These are phyloP conservation scores for Cucurbita argyrosperma DNA, from an alignment of 306 rosid species.

Conservation along the genomic window DNA sequence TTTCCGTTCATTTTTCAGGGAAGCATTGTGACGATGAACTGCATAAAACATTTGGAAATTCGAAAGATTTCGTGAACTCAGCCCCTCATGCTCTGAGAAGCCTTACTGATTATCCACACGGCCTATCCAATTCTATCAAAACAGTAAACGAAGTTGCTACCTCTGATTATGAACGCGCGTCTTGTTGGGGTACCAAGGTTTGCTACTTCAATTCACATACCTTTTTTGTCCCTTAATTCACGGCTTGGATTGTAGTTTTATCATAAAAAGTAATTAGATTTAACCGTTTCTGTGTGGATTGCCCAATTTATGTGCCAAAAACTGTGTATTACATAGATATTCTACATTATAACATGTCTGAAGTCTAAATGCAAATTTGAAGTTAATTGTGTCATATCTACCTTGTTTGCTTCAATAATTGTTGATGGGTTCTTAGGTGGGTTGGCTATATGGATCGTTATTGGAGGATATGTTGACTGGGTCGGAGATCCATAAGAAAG, in stretches of 20 bases:
- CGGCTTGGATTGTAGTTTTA: not conserved
- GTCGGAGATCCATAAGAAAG: constrained; percentile 14
- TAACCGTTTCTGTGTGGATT: not conserved
- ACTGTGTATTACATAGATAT: not conserved
- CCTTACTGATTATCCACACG: not conserved
- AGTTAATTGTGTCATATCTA: not conserved
- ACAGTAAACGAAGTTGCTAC: constrained; percentile 7
- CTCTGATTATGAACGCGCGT: constrained; percentile 1
- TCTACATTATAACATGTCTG: not conserved
- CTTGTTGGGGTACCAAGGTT: constrained; percentile 14
- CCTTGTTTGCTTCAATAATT: not conserved
- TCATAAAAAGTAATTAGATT: not conserved
- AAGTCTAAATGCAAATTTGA: not conserved
- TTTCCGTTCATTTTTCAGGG: not conserved
- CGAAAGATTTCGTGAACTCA: not conserved
- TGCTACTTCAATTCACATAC: not conserved
- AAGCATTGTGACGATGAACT: not conserved
- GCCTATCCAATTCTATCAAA: not conserved
- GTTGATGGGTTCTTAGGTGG: constrained; percentile 11
- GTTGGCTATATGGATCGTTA: constrained; percentile 20
- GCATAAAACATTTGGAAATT: not conserved
- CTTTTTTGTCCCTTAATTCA: no score
- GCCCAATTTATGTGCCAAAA: not conserved
- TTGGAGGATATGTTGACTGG: constrained; percentile 22
- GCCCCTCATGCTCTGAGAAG: not conserved